Conservation (phyloP, 306 rosid species). For the Vachellia collinsii region DNA sequence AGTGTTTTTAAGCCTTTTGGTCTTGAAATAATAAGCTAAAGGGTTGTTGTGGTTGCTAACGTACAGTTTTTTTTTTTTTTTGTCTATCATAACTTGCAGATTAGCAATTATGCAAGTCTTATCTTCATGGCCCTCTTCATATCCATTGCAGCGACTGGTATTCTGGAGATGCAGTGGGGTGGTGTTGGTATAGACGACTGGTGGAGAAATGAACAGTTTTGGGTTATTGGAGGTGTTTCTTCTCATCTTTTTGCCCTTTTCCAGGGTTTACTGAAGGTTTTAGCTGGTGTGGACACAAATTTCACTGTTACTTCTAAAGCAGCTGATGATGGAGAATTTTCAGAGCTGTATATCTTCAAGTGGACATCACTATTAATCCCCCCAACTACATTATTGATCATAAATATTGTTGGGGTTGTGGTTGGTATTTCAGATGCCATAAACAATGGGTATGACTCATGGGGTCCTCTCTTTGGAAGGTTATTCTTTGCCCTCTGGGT, state of each 20-base stretch:
- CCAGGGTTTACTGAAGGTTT: slow-evolving; percentile 91
- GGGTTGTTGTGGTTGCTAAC: slow-evolving; percentile 23
- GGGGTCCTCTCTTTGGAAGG: slow-evolving; percentile 98
- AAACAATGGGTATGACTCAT: slow-evolving; percentile 91
- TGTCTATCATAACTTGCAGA: slow-evolving; percentile 52
- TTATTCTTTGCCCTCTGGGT: slow-evolving; percentile 93
- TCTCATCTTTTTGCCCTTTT: slow-evolving; percentile 91
- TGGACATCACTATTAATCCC: slow-evolving; percentile 91
- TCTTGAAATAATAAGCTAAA: not conserved
- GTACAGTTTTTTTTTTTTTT: not conserved
- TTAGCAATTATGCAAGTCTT: slow-evolving; percentile 93
- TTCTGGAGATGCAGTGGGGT: slow-evolving; percentile 99
- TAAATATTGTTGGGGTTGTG: slow-evolving; percentile 80
- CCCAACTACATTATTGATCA: slow-evolving; percentile 77
- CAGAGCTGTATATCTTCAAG: slow-evolving; percentile 91
- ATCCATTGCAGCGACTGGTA: slow-evolving; percentile 90
- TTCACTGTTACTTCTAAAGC: slow-evolving; percentile 96
- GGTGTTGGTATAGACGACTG: slow-evolving; percentile 89
- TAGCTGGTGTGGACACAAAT: slow-evolving; percentile 91
- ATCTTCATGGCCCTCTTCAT: slow-evolving; percentile 90
- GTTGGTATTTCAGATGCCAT: slow-evolving; percentile 92
- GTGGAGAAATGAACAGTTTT: slow-evolving; percentile 99
- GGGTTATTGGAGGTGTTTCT: slow-evolving; percentile 97
- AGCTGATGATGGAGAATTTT: slow-evolving; percentile 92
- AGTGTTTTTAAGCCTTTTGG: not conserved